Percentiles rank a stretch among this genome's conserved stretches.
These are phyloP conservation scores for Pyracantha coccinea DNA, from an alignment of 331 rosid species.

Conservation along the genomic window DNA sequence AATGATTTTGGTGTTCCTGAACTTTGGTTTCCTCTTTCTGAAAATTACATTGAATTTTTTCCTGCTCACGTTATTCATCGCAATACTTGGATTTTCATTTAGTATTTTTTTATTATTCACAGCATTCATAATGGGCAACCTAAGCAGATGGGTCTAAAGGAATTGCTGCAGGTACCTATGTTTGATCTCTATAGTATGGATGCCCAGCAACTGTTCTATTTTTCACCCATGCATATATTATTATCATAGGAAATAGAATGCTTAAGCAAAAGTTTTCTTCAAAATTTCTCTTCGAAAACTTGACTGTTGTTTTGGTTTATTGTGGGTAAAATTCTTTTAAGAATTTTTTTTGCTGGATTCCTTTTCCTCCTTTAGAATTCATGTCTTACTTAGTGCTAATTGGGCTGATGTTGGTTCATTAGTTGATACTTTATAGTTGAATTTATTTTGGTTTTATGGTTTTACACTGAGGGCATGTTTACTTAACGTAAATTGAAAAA, in stretches of 20 bases:
- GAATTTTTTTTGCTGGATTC: neutral
- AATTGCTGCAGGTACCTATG: slow-evolving; percentile 56
- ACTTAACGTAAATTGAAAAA: too few relatives aligned
- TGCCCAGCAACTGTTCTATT: neutral
- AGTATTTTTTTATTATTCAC: slow-evolving; percentile 14
- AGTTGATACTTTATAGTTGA: neutral
- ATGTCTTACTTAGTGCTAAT: neutral
- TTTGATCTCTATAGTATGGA: neutral
- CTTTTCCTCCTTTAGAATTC: neutral
- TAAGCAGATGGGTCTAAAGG: slow-evolving; percentile 84
- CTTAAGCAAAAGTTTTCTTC: too few relatives aligned
- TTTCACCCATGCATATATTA: neutral
- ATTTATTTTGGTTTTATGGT: neutral
- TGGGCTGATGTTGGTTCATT: neutral
- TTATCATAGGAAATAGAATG: neutral
- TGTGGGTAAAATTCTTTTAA: neutral
- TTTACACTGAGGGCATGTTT: too few relatives aligned
- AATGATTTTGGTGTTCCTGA: neutral
- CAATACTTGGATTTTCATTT: slow-evolving; percentile 3
- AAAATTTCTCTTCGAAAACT: too few relatives aligned
- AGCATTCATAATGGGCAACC: slow-evolving; percentile 87
- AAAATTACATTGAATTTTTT: neutral
- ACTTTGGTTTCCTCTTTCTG: neutral
- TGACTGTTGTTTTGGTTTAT: neutral
- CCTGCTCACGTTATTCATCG: neutral